A percentile compares a stretch with the other conserved stretches of the same genome.
Conservation (phyloP, 768 basidiomycete genomes). For the Hygrocybe coccinea region DNA sequence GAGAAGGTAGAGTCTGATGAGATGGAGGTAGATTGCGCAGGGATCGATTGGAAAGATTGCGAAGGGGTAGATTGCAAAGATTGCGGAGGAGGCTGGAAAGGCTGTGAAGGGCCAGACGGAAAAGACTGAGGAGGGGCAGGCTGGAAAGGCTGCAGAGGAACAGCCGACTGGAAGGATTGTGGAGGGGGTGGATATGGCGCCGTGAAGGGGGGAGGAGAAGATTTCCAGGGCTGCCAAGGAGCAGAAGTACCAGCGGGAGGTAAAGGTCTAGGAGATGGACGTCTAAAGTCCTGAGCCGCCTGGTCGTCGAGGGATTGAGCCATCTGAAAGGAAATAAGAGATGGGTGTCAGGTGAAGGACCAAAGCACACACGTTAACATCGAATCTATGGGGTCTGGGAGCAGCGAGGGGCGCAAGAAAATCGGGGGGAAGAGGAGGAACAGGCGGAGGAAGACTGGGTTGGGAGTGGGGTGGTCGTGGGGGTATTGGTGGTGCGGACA, state of each 20-base stretch:
- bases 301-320: conserved; percentile 57
- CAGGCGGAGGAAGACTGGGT: neutral
- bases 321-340: conserved; percentile 43
- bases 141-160: conserved; percentile 11
- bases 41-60: too few species aligned
- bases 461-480: neutral
- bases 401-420: conserved; percentile 53
- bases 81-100: conserved; percentile 18
- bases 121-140: conserved; percentile 15
- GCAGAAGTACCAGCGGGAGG: conserved; percentile 12
- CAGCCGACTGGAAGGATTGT: conserved; percentile 16
- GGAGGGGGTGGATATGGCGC: too few species aligned
- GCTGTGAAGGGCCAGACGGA: conserved; percentile 14
- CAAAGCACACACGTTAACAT: conserved; percentile 54
- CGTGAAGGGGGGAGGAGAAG: conserved; percentile 11
- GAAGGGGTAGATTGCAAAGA: conserved; percentile 12
- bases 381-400: conserved; percentile 59
- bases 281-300: conserved; percentile 12
- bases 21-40: conserved; percentile 9
- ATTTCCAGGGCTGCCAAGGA: conserved; percentile 17
- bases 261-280: conserved; percentile 17
- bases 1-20: conserved; percentile 15
- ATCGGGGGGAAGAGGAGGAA: conserved; percentile 47
- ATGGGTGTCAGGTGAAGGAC: neutral
- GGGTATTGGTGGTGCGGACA: conserved; percentile 2